Evolutionary conservation across 345 rosid species (phyloP).

Genomic region (Euphorbia pulcherrima): DNA sequence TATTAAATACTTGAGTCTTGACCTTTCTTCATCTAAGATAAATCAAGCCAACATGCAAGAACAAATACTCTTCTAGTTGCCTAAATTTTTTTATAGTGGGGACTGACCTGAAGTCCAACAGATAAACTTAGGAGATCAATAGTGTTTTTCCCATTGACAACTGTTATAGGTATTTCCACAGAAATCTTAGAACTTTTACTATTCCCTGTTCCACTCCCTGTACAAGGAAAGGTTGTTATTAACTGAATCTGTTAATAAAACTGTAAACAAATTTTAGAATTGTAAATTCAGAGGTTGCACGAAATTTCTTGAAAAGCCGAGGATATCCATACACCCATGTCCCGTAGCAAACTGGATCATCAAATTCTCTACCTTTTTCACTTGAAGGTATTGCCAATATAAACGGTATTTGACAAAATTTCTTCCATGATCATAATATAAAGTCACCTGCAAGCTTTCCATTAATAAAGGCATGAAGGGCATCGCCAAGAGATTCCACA

Average conservation of each 20-base stretch:
- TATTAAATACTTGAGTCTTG: constrained; percentile 10
- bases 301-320: too few species aligned
- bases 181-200: constrained; percentile 47
- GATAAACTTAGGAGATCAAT: constrained; percentile 83
- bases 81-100: constrained; percentile 11
- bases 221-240: constrained; percentile 9
- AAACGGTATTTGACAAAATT: neutral
- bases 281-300: neutral
- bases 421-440: neutral
- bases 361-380: too few species aligned
- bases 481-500: constrained; percentile 80
- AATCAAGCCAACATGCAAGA: neutral
- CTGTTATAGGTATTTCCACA: constrained; percentile 55
- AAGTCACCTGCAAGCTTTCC: constrained; percentile 68
- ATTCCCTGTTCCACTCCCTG: constrained; percentile 68
- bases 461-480: constrained; percentile 70
- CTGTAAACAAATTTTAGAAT: neutral
- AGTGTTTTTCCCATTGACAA: constrained; percentile 64
- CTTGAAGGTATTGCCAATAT: too few species aligned
- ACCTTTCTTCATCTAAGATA: constrained; percentile 12
- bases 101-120: constrained; percentile 84
- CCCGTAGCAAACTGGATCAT: too few species aligned
- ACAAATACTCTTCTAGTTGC: constrained; percentile 4
- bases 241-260: constrained; percentile 8
- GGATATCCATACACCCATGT: too few species aligned